phyloP scores from a whole-genome alignment of 2,329 filamentous ascomycete genomes.

The Claviceps monticola region DNA sequence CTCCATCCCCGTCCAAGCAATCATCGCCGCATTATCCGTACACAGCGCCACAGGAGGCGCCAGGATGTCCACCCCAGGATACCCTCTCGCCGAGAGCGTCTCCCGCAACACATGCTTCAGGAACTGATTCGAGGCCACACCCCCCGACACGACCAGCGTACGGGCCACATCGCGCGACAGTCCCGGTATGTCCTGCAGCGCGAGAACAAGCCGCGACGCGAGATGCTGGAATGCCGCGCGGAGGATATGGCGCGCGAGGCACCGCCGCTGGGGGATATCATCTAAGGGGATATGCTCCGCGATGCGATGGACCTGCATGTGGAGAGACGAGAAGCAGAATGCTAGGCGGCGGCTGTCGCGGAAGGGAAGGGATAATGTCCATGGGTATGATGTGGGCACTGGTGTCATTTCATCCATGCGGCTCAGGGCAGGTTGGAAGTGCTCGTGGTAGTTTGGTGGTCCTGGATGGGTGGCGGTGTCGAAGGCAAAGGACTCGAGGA shows the following conservation, averaged over 20 bases:
- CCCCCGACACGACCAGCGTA: conserved; percentile 73
- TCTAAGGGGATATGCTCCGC: conserved; percentile 26
- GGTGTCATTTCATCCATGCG: conserved; percentile 43
- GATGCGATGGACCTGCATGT: conserved; percentile 38
- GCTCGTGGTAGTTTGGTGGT: conserved; percentile 16
- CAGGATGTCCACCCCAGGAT: conserved; percentile 43
- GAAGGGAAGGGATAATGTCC: conserved; percentile 58
- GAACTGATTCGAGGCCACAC: conserved; percentile 77
- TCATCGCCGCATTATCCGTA: conserved; percentile 96
- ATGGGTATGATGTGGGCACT: conserved; percentile 30
- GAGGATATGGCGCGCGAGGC: conserved; percentile 63
- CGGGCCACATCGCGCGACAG: conserved; percentile 16
- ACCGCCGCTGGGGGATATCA: conserved; percentile 45
- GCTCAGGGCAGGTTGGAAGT: conserved; percentile 43
- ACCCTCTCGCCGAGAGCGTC: conserved; percentile 52
- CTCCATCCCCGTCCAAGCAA: conserved; percentile 84
- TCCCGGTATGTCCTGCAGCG: conserved; percentile 30
- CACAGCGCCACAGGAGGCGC: conserved; percentile 69
- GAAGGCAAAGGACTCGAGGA: conserved; percentile 72
- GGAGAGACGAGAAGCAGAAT: conserved; percentile 62
- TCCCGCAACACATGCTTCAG: conserved; percentile 50
- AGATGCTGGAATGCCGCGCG: conserved; percentile 78
- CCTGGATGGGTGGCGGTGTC: conserved; percentile 17
- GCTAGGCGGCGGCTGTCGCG: conserved; percentile 40
- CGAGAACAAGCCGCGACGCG: conserved; percentile 57